phyloP scores from a whole-genome alignment of 2,329 filamentous ascomycete species.

The Fusarium robinianum region DNA sequence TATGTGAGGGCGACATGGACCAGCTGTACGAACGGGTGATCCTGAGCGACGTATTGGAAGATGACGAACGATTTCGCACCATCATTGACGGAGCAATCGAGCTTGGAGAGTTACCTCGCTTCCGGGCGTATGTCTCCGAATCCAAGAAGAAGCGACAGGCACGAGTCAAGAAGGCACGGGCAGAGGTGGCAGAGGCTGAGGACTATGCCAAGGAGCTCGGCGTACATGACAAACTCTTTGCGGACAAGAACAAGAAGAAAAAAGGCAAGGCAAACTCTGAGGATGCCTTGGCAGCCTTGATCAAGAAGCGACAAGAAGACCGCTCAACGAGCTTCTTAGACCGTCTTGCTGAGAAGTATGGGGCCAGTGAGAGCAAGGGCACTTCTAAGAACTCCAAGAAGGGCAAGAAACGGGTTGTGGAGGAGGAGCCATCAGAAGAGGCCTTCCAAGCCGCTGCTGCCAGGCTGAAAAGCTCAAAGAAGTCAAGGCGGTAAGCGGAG shows the following conservation, averaged over 20 bases:
- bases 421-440: slow-evolving; percentile 67
- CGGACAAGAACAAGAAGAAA: slow-evolving; percentile 51
- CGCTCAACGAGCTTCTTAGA: slow-evolving; percentile 68
- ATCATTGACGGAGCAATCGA: slow-evolving; percentile 84
- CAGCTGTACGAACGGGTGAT: slow-evolving; percentile 81
- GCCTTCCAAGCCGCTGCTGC: slow-evolving; percentile 62
- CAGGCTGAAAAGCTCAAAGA: slow-evolving; percentile 45
- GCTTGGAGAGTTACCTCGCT: slow-evolving; percentile 67
- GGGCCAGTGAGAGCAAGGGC: slow-evolving; percentile 46
- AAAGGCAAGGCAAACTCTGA: slow-evolving; percentile 52
- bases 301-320: slow-evolving; percentile 70
- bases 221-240: slow-evolving; percentile 71
- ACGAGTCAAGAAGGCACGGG: slow-evolving; percentile 64
- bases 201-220: slow-evolving; percentile 76
- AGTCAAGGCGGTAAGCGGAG: slow-evolving; percentile 23
- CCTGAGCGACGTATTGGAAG: slow-evolving; percentile 79
- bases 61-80: slow-evolving; percentile 80
- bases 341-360: slow-evolving; percentile 77
- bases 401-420: slow-evolving; percentile 57
- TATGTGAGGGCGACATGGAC: slow-evolving; percentile 75
- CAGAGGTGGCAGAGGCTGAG: slow-evolving; percentile 74
- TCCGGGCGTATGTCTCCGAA: slow-evolving; percentile 73
- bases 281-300: slow-evolving; percentile 70
- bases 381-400: no score
- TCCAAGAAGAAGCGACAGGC: slow-evolving; percentile 64